Conservation (phyloP, 106 monocot species). For the Platanthera zijinensis region DNA sequence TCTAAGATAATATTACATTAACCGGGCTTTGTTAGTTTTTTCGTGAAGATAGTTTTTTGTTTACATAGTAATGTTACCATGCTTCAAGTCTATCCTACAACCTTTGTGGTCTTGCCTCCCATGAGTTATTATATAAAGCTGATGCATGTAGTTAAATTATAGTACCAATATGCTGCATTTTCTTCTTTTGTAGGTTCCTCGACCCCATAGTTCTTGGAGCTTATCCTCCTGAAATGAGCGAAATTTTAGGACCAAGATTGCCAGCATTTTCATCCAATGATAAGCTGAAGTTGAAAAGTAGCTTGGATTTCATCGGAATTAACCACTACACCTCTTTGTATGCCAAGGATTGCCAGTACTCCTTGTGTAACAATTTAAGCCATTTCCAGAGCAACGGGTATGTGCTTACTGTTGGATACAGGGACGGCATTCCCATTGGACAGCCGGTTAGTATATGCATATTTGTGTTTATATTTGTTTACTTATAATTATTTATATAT, state of each 20-base stretch:
- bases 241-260: constrained; percentile 23
- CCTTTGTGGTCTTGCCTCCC: too few species aligned
- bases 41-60: too few species aligned
- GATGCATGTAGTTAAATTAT: too few species aligned
- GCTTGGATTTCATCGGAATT: constrained; percentile 47
- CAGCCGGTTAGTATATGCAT: constrained; percentile 13
- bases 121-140: too few species aligned
- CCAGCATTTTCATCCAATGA: constrained; percentile 28
- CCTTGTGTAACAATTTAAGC: constrained; percentile 8
- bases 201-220: constrained; percentile 37
- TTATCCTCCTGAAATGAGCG: constrained; percentile 41
- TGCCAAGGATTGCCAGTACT: constrained; percentile 39
- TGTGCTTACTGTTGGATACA: constrained; percentile 12
- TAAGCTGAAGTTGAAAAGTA: constrained; percentile 17
- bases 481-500: background rate
- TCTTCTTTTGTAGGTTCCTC: constrained; percentile 7
- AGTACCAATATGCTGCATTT: background rate
- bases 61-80: too few species aligned
- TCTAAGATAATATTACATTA: too few species aligned
- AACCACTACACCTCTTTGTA: constrained; percentile 50
- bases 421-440: constrained; percentile 34
- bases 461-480: background rate
- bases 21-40: too few species aligned
- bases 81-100: too few species aligned
- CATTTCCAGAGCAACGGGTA: constrained; percentile 7